Evolutionary conservation across 2,329 filamentous ascomycete species (phyloP), one percentile per base, ranked within the genome.

Genomic region (Diaporthe humulicola): DNA sequence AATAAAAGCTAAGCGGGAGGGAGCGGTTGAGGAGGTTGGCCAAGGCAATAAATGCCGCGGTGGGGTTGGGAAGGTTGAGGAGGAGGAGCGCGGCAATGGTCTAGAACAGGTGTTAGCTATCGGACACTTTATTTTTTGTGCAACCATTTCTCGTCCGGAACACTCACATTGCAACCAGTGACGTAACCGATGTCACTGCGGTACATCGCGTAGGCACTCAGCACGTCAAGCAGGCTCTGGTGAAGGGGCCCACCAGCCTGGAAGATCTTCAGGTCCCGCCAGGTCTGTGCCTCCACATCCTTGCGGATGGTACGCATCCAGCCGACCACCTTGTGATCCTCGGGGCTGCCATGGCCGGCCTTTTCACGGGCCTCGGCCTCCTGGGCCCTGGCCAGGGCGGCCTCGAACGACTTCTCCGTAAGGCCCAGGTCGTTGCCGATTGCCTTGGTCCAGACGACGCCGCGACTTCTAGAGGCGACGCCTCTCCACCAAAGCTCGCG

Each of bases 401-500:
- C 92, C 36, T 89, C 86, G 83, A 93, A 97, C 10, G 93, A 94
- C 2, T 89, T 85, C 58, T 91, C 87, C 0, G 91, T 91, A 10
- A 95, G 86, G 30, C 90, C 91, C 3, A 95, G 87, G 71, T 93
- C 91, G 80, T 96, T 96, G 42, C 93, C 93, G 58, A 95, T 90
- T 3, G 93, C 93, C 70, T 88, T 88, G 52, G 88, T 84, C 94
- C 94, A 96, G 9, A 95, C 92, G 7, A 86, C 83, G 33, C 92
- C 93, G 42, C 94, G 89, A 81, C 90, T 91, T 74, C 92, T 88
- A 2, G 94, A 92, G 0, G 94, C 91, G 40, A 97, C 88, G 8
- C 94, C 94, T 74, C 91, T 90, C 94, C 94, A 97, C 93, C 94
- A 97, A 60, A 97, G 86, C 79, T 96, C 93, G 48, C 93, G 88